Evolutionary conservation across 2,329 filamentous ascomycete genomes (phyloP).

Genomic region (Nemania sp.): DNA sequence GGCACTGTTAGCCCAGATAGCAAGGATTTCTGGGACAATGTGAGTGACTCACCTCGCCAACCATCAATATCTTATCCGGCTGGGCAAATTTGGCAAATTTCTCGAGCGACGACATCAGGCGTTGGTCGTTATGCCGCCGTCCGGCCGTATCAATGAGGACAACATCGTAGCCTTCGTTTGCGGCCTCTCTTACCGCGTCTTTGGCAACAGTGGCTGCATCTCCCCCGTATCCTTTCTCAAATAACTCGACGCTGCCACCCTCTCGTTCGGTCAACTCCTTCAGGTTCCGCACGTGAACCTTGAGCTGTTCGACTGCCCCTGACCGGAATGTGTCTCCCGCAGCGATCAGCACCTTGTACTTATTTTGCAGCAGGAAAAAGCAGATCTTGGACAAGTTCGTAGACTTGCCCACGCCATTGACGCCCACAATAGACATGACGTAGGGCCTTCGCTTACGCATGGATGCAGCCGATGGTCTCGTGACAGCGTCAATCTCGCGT

Average conservation of each 20-base stretch:
- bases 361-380: slow-evolving; percentile 96
- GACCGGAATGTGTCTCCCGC: slow-evolving; percentile 97
- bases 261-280: slow-evolving; percentile 86
- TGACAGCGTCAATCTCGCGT: slow-evolving; percentile 84
- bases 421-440: slow-evolving; percentile 96
- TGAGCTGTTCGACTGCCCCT: slow-evolving; percentile 93
- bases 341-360: slow-evolving; percentile 90
- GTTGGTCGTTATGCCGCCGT: slow-evolving; percentile 89
- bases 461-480: slow-evolving; percentile 65
- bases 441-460: slow-evolving; percentile 75
- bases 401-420: slow-evolving; percentile 97
- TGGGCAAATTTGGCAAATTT: slow-evolving; percentile 97
- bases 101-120: slow-evolving; percentile 93
- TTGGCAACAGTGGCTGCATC: slow-evolving; percentile 95
- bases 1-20: slow-evolving; percentile 19
- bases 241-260: slow-evolving; percentile 83
- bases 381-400: slow-evolving; percentile 98
- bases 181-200: slow-evolving; percentile 83
- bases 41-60: slow-evolving; percentile 59
- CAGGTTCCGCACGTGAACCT: slow-evolving; percentile 91
- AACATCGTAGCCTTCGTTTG: slow-evolving; percentile 79
- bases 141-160: slow-evolving; percentile 97
- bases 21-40: neutral
- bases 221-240: slow-evolving; percentile 97
- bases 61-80: slow-evolving; percentile 99